A percentile compares a stretch with the other conserved stretches of the same genome.
These are phyloP conservation scores for Cercophora samala DNA, from an alignment of 495 filamentous ascomycete genomes.

Conservation along the genomic window DNA sequence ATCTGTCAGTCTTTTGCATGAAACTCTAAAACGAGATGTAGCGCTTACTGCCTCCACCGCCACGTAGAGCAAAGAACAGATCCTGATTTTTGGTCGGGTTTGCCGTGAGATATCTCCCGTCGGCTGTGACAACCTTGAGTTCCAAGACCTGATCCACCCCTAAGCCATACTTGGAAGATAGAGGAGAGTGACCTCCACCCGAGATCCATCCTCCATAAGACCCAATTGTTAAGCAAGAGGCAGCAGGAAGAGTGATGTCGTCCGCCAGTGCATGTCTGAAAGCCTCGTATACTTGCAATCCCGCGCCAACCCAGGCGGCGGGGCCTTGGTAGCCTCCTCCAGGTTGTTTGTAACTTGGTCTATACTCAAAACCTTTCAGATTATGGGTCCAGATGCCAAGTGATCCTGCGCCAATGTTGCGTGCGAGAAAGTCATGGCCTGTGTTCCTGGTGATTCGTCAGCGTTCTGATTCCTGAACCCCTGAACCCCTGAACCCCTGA, in stretches of 20 bases:
- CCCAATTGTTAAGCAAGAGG: constrained; percentile 23
- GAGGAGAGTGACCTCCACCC: constrained; percentile 41
- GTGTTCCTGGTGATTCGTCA: constrained; percentile 2
- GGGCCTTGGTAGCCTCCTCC: constrained; percentile 15
- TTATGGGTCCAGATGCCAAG: constrained; percentile 20
- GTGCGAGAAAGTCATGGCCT: constrained; percentile 21
- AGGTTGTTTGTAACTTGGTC: constrained; percentile 6
- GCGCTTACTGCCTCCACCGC: constrained; percentile 28
- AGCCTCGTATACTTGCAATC: constrained; percentile 15
- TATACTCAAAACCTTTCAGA: constrained; percentile 11
- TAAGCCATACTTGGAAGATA: constrained; percentile 36
- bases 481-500: too few species aligned
- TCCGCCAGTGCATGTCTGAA: constrained; percentile 20
- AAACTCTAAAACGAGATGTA: background rate
- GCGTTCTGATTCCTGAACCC: too few species aligned
- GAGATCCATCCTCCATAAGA: constrained; percentile 40
- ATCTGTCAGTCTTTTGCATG: background rate
- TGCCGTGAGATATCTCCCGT: constrained; percentile 41
- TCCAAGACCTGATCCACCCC: constrained; percentile 45
- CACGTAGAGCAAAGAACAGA: constrained; percentile 49
- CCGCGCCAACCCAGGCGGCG: constrained; percentile 14
- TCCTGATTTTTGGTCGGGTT: constrained; percentile 41
- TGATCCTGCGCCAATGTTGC: constrained; percentile 19
- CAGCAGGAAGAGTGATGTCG: constrained; percentile 29
- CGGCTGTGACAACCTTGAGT: constrained; percentile 44